These are phyloP conservation scores for Pulveroboletus sp. DNA, from an alignment of 768 basidiomycete species.

Conservation along the genomic window DNA sequence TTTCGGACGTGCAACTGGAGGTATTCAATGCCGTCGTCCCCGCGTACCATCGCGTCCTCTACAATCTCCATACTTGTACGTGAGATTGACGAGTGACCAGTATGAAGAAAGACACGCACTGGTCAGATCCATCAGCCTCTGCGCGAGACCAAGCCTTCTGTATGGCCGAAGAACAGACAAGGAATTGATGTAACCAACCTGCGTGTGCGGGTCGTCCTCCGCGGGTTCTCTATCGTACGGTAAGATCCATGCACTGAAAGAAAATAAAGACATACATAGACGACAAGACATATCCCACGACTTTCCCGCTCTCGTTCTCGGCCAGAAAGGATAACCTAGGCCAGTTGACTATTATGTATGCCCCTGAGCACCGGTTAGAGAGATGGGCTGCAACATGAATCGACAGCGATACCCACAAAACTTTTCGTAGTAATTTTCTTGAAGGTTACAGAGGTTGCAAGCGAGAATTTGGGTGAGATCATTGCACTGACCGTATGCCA, in stretches of 20 bases:
- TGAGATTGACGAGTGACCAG: not conserved
- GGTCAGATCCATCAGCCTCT: constrained; percentile 24
- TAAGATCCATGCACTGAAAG: constrained; percentile 2
- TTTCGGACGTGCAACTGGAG: constrained; percentile 30
- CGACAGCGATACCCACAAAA: constrained; percentile 24
- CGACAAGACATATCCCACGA: constrained; percentile 57
- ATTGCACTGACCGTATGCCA: constrained; percentile 33
- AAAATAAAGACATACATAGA: constrained; percentile 44
- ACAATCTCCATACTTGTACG: constrained; percentile 1
- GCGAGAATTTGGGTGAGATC: constrained; percentile 50
- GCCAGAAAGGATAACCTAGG: constrained; percentile 55
- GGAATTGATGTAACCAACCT: constrained; percentile 30
- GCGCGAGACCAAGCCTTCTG: constrained; percentile 27
- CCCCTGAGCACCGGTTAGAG: constrained; percentile 33
- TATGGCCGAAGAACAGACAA: constrained; percentile 28
- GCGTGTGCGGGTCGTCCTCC: constrained; percentile 7
- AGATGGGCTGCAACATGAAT: not conserved
- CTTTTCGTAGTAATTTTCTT: constrained; percentile 44
- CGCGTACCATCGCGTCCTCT: constrained; percentile 27
- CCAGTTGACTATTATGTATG: constrained; percentile 48
- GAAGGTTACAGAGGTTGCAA: constrained; percentile 52
- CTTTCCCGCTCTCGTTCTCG: constrained; percentile 44
- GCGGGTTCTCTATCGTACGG: constrained; percentile 20
- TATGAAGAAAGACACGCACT: constrained; percentile 15
- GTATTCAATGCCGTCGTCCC: constrained; percentile 10